Conservation (phyloP, 2,329 filamentous ascomycete species). For the Penicillium sp. region DNA sequence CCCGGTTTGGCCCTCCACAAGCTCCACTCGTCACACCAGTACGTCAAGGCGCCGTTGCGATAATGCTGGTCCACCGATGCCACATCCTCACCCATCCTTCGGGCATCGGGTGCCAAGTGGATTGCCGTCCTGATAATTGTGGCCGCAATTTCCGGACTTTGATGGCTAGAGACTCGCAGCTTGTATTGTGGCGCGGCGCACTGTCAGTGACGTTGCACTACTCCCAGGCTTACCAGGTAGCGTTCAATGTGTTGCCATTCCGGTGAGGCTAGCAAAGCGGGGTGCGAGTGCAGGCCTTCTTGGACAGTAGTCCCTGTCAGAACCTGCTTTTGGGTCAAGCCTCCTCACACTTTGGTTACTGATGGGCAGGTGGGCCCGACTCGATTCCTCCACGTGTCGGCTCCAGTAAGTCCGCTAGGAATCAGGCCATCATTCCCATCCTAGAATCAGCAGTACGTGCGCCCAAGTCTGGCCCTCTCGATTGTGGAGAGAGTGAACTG, state of each 20-base stretch:
- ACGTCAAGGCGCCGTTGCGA: conserved; percentile 30
- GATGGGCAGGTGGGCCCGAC: conserved; percentile 32
- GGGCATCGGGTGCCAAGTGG: conserved; percentile 24
- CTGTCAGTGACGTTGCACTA: conserved; percentile 20
- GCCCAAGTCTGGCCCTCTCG: conserved; percentile 22
- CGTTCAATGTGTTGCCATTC: conserved; percentile 16
- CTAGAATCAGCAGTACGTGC: conserved; percentile 16
- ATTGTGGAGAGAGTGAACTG: conserved; percentile 56
- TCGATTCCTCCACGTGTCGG: conserved; percentile 27
- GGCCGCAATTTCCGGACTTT: conserved; percentile 19
- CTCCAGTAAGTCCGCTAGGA: conserved; percentile 33
- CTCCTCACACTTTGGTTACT: conserved; percentile 17
- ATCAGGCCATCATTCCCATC: conserved; percentile 18
- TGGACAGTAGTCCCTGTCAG: conserved; percentile 13
- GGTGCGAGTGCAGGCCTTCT: conserved; percentile 21
- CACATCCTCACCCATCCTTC: conserved; percentile 24
- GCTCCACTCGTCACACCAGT: conserved; percentile 32
- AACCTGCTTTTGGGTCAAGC: not conserved
- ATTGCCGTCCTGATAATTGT: conserved; percentile 33
- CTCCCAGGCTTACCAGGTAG: conserved; percentile 6
- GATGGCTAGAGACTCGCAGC: conserved; percentile 25
- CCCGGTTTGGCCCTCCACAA: conserved; percentile 26
- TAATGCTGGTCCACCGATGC: conserved; percentile 27
- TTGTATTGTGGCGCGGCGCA: conserved; percentile 24
- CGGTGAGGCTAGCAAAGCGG: conserved; percentile 22